Base-by-base conservation (phyloP, 371 early-diverging fungal genomes). In the Ordospora colligata region DNA sequence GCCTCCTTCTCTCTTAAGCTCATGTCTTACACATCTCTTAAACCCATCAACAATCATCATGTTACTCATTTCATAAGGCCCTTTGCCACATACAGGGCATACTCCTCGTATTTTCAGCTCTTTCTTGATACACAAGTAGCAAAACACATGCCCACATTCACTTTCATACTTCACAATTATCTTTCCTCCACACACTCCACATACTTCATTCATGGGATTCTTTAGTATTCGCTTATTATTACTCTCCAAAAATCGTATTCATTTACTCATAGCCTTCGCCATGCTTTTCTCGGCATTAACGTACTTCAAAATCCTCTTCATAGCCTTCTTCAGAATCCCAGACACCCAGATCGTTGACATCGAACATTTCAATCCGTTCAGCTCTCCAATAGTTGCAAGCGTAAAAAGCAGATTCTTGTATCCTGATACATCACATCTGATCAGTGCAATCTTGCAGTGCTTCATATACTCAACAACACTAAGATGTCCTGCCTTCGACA, bases 41-140 rank as follows among this genome's bases (percentile, higher is more conserved):
- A 17, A 7, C 9, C 51, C 19, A 19, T 42, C 37, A 53, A 27
- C 21, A 19, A 52, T 62, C 27, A 19, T 58, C 5, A 69, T 25
- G 27, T 52, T 69, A 9, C 32, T 10, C 12, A 37, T 11, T 5
- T 10, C 7, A 19, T 40, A 32, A 5, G 70, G 69, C 10, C 17
- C 23, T 9, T 19, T 37, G 44, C 63, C 51, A 47, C 76, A 76
- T 8, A 32, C 25, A 19, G 76, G 70, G 25, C 76, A 76, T 11
- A 32, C 42, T 22, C 62, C 65, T 32, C 66, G 32, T 19, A 21
- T 44, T 23, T 40, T 22, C 64, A 76, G 9, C 49, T 76, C 69
- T 45, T 44, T 62, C 32, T 53, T 63, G 14, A 76, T 76, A 21
- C 76, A 76, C 27, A 76, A n/a, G 27, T 51, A 76, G 52, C 76